Base-by-base conservation (phyloP, 352 stramenopile species). In the Phytopythium sindhum region DNA sequence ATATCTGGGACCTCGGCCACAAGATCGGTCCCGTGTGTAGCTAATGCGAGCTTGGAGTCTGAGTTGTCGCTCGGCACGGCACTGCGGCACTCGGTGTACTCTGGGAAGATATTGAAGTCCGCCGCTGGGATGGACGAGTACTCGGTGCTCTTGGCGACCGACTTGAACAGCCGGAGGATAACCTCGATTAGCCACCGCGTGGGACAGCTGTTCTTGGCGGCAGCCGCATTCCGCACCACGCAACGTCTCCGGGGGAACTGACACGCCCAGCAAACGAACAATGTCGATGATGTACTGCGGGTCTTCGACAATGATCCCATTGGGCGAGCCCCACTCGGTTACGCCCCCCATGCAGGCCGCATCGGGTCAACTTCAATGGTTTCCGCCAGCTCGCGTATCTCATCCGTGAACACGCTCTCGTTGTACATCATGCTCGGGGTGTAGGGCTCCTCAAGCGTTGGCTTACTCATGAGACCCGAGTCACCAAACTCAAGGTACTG, bases 101-200 rank as follows among this genome's bases (percentile, higher is more conserved):
- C 62, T 39, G 69, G 69, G 24, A 73, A 76, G 1, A 67, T 60
- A 15, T 63, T 73, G 23, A 72, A 68, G 47, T 73, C 66, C 26
- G 69, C 69, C 24, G 63, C 66, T 8, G 69, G 60, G 33, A 73
- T 71, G 7, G 69, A 73, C 3, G 69, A 71, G 47, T 76, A 73
- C 28, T 68, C 67, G 42, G 65, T 11, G 37, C 61, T 70, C 42
- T 76, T 66, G n/a, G 66, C 69, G 26, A 68, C 63, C 0, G 55
- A 56, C 28, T 76, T 73, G 17, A 76, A 73, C 9, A 71, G 50
- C 0, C 62, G 47, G 1, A 77, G 26, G 55, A 68, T 65, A 2
- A 31, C 55, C 29, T 70, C 65, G 3, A 75, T 45, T 0, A 59
- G 61, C 68, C 68, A 75, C 21, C 66, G 66, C 7, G 66, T 73